Base-by-base conservation (phyloP, 371 early-diverging fungal genomes). In the Rhizoclosmatium hyalinum region DNA sequence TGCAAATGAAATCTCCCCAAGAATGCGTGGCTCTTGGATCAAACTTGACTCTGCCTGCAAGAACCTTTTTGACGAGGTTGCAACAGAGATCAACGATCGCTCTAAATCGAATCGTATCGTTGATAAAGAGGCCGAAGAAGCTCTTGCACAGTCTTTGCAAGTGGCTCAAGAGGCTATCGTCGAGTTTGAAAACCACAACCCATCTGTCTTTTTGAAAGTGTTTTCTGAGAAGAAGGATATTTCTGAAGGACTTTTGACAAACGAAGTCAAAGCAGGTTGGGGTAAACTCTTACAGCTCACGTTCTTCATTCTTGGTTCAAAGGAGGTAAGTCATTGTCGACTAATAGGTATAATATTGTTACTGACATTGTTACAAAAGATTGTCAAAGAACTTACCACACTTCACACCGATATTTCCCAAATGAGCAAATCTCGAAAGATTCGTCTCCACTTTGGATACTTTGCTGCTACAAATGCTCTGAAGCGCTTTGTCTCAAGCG, bases 271-370 rank as follows among this genome's bases (percentile, higher is more conserved):
- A 32, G 69, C 53, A 41, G 24, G 42, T 8, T 71, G 72, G 72
- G 62, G 61, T 8, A 71, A 68, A 19, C 54, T 78, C 0, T 14
- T 67, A 10, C 78, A 74, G 8, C 58, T 78, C 50, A 71, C 43
- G 47, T 78, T 74, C 63, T 67, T 66, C 60, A 66, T 61, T 10
- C 66, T 73, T 39, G 78, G 45, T 3, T 63, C 74, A 4, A 43
- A 21, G 44, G 74, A 73, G 62, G 72, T 65, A 62, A 14, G 63
- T 53, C 1, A 1, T 41, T 41, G 6, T 41, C 41, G 12, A 19
- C 8, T 12, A 8, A 10, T 41, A 10, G 6, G 32, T 6, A 8
- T 10, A 10, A 21, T 41, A 6, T 14, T 60, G 0, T 10, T 10
- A 2, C 10, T 60, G 61, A 24, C 6, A 32, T 32, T 32, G n/a